Percentiles rank a stretch among this genome's conserved stretches.
These are phyloP conservation scores for Tirmania nivea DNA, from an alignment of 495 filamentous ascomycete species.

Conservation along the genomic window DNA sequence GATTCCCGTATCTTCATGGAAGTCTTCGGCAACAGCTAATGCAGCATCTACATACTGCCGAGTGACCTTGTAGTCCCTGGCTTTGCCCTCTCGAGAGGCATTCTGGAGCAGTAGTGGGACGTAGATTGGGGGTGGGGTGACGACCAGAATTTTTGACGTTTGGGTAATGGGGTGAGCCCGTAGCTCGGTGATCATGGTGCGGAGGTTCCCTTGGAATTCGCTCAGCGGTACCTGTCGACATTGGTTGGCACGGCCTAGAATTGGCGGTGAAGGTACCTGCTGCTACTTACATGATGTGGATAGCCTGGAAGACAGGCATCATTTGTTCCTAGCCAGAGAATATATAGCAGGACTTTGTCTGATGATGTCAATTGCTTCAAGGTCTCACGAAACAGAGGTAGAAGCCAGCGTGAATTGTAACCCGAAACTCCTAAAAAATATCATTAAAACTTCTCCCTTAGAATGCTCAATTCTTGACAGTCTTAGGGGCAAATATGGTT, in stretches of 20 bases:
- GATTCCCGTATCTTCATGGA: neutral
- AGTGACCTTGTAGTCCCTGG: neutral
- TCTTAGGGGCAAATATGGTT: neutral
- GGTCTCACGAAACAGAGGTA: neutral
- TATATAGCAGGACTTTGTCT: neutral
- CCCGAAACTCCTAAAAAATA: constrained; percentile 1
- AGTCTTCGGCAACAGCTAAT: neutral
- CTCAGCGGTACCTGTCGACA: neutral
- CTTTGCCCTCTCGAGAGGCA: neutral
- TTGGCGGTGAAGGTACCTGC: no score
- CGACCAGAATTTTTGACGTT: neutral
- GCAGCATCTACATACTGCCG: neutral
- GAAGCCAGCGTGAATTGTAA: constrained; percentile 5
- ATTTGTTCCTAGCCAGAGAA: constrained; percentile 2
- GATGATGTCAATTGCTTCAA: neutral
- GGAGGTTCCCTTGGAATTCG: constrained; percentile 1
- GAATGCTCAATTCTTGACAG: no score
- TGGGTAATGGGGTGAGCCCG: neutral
- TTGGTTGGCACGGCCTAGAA: no score
- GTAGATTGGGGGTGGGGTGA: constrained; percentile 4
- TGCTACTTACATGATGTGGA: neutral
- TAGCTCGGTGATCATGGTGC: constrained; percentile 1
- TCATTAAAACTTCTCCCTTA: no score
- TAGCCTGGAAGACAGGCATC: constrained; percentile 4
- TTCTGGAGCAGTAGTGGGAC: neutral